Percentiles rank a stretch among this genome's conserved stretches.
Conservation (phyloP, 768 basidiomycete species). For the Podaxis sp. region DNA sequence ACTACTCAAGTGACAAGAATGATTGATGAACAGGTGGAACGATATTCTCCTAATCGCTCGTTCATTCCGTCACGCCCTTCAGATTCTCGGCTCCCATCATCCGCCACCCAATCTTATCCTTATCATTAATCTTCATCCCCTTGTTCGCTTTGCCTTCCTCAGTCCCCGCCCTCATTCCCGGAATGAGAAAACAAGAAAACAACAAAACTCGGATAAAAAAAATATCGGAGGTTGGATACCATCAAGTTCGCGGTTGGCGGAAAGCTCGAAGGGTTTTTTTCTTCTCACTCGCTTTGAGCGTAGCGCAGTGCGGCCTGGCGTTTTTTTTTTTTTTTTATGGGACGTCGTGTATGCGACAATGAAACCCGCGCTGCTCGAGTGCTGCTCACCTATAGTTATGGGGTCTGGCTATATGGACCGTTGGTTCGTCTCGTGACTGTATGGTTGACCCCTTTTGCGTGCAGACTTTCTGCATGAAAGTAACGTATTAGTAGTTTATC, state of each 20-base stretch:
- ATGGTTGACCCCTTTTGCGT: not conserved
- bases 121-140: not conserved
- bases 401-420: not conserved
- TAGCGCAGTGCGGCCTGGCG: not conserved
- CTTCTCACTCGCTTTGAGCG: not conserved
- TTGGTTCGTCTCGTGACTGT: not conserved
- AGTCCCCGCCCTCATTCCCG: not conserved
- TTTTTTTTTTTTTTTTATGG: not conserved
- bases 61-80: not conserved
- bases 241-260: not conserved
- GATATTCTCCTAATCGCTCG: not conserved
- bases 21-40: not conserved
- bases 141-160: not conserved
- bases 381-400: not conserved
- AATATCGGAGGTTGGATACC: not conserved
- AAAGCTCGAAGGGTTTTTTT: not conserved
- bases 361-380: not conserved
- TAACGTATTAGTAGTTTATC: not conserved
- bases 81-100: not conserved
- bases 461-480: not conserved
- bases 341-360: not conserved
- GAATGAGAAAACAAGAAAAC: not conserved
- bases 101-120: not conserved
- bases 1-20: not conserved
- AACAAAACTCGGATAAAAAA: not conserved